Base-by-base conservation (phyloP, 1,284 basidiomycete species). In the Trichosporon faecale region DNA sequence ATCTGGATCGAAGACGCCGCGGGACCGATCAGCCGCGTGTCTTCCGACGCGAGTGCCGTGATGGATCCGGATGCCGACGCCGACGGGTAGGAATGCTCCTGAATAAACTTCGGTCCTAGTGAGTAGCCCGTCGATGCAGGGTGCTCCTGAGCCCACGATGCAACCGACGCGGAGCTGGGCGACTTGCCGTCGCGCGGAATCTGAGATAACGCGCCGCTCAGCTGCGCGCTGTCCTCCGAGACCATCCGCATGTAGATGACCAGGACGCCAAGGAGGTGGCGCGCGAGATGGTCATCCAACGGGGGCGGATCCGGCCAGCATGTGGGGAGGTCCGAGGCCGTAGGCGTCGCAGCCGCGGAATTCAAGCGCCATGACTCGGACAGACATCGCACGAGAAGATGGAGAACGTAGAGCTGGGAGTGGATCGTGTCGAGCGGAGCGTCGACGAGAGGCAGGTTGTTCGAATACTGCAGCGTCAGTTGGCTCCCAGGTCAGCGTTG, bases 391-490 rank as follows among this genome's bases (percentile, higher is more conserved):
- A 91, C 88, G 21, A 98, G 84, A 52, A 96, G 89, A 83, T 96
- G 94, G 75, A 97, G 86, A 33, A 97, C 84, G 77, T 94, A 94
- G 1, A 97, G 86, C 80, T 96, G 93, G 0, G 94, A 96, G 78
- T 96, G 93, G 8, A 96, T 87, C 66, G 91, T 87, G 73, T 93
- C 90, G 27, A 91, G 85, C 0, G 89, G 86, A 70, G 88, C 85
- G 70, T 87, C 85, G 44, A 71, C 65, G 21, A 80, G 73, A 1
- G 78, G 74, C 3, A 76, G 68, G 23, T 75, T 73, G 37, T 66
- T 70, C 1, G 79, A 75, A 75, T 81, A 79, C 79, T 64, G 87
- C 86, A 49, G 55, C 16, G 61, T 66, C 27, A 70, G 23, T 40
- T 18, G 49, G 49, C 21, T 9, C 49, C 9, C 2, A 16, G n/a